phyloP scores from a whole-genome alignment of 176 grass and related monocot species.

The Oropetium thomaeum region DNA sequence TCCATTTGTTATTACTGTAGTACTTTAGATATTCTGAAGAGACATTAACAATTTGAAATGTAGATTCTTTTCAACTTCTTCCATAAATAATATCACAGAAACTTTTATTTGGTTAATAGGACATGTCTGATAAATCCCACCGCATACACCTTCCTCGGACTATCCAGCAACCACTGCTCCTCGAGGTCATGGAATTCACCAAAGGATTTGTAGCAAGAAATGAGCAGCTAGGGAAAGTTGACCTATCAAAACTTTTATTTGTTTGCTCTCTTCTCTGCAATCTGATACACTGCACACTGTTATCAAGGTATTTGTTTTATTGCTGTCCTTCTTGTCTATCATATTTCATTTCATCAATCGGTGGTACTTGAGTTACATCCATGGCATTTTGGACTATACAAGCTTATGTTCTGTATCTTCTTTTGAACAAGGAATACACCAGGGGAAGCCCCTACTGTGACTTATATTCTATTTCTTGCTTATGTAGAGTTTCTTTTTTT shows the following conservation, averaged over 20 bases:
- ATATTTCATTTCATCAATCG: constrained; percentile 6
- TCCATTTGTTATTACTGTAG: neutral
- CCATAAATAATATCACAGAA: neutral
- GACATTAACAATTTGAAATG: constrained; percentile 9
- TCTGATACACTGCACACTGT: constrained; percentile 50
- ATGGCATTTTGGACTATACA: neutral
- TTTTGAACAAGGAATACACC: too few species aligned
- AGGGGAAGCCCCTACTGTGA: too few species aligned
- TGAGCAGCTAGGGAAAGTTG: constrained; percentile 45
- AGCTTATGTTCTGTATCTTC: neutral
- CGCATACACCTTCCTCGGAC: constrained; percentile 57
- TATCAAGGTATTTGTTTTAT: constrained; percentile 62
- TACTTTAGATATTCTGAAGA: neutral
- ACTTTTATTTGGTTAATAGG: constrained; percentile 42
- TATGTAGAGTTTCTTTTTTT: constrained; percentile 7
- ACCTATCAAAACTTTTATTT: constrained; percentile 58
- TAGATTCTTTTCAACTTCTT: constrained; percentile 11
- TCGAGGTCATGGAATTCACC: constrained; percentile 64
- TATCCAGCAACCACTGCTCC: constrained; percentile 73
- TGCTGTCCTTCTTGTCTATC: neutral
- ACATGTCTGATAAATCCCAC: constrained; percentile 44
- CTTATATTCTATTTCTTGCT: neutral
- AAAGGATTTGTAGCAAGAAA: constrained; percentile 59
- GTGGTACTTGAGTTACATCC: neutral
- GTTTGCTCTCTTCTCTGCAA: constrained; percentile 81